A percentile compares a stretch with the other conserved stretches of the same genome.
phyloP scores from a whole-genome alignment of 345 rosid genomes.

The Balakata baccata region DNA sequence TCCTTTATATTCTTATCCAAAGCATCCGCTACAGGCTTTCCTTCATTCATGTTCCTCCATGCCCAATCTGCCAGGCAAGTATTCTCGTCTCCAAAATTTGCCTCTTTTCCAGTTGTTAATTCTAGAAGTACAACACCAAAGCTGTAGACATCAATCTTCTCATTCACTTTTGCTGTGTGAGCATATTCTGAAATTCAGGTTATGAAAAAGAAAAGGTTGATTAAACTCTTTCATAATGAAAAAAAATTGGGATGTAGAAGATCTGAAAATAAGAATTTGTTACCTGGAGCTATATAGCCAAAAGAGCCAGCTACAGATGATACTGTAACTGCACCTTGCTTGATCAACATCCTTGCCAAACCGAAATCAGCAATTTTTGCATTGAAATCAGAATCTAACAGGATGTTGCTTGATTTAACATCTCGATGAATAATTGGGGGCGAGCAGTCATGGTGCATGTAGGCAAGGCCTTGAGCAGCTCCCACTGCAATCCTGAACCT shows the following conservation, averaged over 20 bases:
- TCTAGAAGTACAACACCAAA: slow-evolving; percentile 63
- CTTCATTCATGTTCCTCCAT: slow-evolving; percentile 17
- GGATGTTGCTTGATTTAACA: slow-evolving; percentile 30
- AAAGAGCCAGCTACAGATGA: slow-evolving; percentile 25
- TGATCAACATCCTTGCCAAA: slow-evolving; percentile 16
- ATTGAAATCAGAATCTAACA: slow-evolving; percentile 25
- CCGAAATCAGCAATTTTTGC: slow-evolving; percentile 35
- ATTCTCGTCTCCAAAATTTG: slow-evolving; percentile 16
- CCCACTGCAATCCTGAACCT: slow-evolving; percentile 24
- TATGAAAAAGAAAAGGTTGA: background rate
- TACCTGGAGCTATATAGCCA: slow-evolving; percentile 33
- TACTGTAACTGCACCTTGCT: slow-evolving; percentile 14
- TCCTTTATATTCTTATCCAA: slow-evolving; percentile 19
- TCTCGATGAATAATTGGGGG: slow-evolving; percentile 27
- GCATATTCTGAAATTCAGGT: slow-evolving; percentile 24
- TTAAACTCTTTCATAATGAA: too few species aligned
- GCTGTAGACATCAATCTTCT: slow-evolving; percentile 93
- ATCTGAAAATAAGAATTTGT: background rate
- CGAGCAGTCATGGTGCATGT: slow-evolving; percentile 26
- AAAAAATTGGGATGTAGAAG: background rate
- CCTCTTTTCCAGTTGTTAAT: slow-evolving; percentile 28
- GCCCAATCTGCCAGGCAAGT: slow-evolving; percentile 22
- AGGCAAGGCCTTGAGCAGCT: slow-evolving; percentile 26
- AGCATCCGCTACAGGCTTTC: slow-evolving; percentile 16
- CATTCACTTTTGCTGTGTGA: slow-evolving; percentile 42